phyloP scores from a whole-genome alignment of 257 asterid species.

The Solanum chaucha region DNA sequence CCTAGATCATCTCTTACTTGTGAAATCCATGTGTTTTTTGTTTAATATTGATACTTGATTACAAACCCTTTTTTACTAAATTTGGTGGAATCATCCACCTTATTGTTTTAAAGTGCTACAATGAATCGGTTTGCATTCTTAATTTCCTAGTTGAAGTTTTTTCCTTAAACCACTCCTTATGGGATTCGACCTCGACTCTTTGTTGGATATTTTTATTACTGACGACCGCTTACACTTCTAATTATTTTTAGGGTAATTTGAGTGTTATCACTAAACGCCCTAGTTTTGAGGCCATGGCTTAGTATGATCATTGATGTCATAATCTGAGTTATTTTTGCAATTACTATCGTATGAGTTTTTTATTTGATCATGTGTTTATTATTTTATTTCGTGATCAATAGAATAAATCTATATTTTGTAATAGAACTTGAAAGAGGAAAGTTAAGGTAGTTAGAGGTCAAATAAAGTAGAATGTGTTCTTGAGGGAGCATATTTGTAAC shows the following conservation, averaged over 20 bases:
- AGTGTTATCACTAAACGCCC: neutral
- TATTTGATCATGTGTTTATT: neutral
- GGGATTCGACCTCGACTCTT: neutral
- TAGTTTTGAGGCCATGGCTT: neutral
- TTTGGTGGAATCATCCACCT: too few species aligned
- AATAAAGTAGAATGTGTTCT: neutral
- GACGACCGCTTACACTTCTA: neutral
- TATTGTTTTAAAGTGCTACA: neutral
- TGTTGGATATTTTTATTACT: neutral
- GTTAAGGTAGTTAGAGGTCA: neutral
- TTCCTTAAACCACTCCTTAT: neutral
- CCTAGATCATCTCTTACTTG: too few species aligned
- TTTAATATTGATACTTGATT: too few species aligned
- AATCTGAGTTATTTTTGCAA: neutral
- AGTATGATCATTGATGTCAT: too few species aligned
- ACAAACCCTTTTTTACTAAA: too few species aligned
- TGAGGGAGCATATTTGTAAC: neutral
- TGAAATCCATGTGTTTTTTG: too few species aligned
- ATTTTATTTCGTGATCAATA: neutral
- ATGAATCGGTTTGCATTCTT: too few species aligned
- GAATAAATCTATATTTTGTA: too few species aligned
- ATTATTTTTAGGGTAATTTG: too few species aligned
- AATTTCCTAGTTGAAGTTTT: neutral
- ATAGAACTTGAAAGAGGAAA: neutral
- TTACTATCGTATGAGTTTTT: neutral